These are phyloP conservation scores for Ascoidea asiatica DNA, from an alignment of 805 yeast species.

Conservation along the genomic window DNA sequence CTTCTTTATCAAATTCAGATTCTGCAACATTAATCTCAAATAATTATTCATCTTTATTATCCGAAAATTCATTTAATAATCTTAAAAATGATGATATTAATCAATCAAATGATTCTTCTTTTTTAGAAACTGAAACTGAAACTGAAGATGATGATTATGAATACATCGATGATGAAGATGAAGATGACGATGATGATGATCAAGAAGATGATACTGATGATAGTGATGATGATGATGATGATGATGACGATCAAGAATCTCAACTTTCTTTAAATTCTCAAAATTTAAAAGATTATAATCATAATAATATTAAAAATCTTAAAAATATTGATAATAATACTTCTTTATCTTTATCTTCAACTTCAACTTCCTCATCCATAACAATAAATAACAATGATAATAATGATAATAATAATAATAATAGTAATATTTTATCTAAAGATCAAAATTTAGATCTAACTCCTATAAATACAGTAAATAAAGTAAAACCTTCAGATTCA, in stretches of 20 bases:
- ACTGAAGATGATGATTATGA: constrained; percentile 3
- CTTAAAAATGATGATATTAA: too few species aligned
- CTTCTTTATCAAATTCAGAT: too few species aligned
- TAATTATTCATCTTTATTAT: too few species aligned
- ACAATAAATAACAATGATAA: not conserved
- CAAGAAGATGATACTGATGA: not conserved
- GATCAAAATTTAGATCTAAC: too few species aligned
- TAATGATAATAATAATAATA: not conserved
- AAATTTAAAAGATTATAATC: not conserved
- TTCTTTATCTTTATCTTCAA: not conserved
- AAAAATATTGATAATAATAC: not conserved
- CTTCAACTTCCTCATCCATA: not conserved
- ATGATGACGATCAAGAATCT: not conserved
- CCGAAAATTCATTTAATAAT: too few species aligned
- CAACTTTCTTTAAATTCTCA: not conserved
- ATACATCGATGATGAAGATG: constrained; percentile 3
- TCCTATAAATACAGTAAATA: too few species aligned
- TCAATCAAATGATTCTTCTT: too few species aligned
- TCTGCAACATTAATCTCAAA: too few species aligned
- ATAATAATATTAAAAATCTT: too few species aligned
- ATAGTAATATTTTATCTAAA: too few species aligned
- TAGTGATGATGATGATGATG: not conserved
- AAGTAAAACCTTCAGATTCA: too few species aligned
- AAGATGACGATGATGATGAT: constrained; percentile 3
- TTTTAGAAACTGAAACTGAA: too few species aligned